Conservation (phyloP, 768 basidiomycete species). For the Suillus subluteus region DNA sequence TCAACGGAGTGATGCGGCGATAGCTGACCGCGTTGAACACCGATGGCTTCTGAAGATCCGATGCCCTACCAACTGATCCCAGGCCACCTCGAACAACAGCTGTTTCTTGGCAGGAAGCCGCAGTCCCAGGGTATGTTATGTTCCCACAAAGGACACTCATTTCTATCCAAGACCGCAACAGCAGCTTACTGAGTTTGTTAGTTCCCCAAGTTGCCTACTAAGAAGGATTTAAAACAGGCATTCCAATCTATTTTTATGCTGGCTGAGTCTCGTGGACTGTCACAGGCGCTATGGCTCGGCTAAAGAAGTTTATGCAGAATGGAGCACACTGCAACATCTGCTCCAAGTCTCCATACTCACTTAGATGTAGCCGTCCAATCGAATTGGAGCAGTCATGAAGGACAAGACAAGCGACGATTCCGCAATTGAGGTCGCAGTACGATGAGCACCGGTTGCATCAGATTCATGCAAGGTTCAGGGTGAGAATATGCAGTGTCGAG, state of each 20-base stretch:
- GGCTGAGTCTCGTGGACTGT: background rate
- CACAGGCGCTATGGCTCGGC: background rate
- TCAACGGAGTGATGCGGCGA: slow-evolving; percentile 60
- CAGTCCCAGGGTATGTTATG: background rate
- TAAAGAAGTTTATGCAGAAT: background rate
- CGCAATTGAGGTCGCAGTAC: slow-evolving; percentile 17
- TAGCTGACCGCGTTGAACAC: slow-evolving; percentile 24
- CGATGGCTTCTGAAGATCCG: slow-evolving; percentile 19
- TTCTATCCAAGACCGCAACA: background rate
- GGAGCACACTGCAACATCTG: slow-evolving; percentile 20
- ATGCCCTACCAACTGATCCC: slow-evolving; percentile 38
- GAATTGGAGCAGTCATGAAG: slow-evolving; percentile 24
- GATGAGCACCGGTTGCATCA: slow-evolving; percentile 14
- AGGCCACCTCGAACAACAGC: slow-evolving; percentile 20
- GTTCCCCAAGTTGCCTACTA: background rate
- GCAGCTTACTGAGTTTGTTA: background rate
- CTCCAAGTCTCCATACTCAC: slow-evolving; percentile 17
- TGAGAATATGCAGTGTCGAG: slow-evolving; percentile 17
- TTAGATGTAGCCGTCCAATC: slow-evolving; percentile 22
- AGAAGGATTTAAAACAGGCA: slow-evolving; percentile 21
- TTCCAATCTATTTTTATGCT: slow-evolving; percentile 13
- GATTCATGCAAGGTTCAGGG: background rate
- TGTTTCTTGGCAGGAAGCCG: slow-evolving; percentile 6
- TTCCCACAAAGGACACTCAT: background rate
- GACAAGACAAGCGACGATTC: slow-evolving; percentile 20